These are phyloP conservation scores for Oidium heveae DNA, from an alignment of 2,329 filamentous ascomycete species.

Conservation along the genomic window DNA sequence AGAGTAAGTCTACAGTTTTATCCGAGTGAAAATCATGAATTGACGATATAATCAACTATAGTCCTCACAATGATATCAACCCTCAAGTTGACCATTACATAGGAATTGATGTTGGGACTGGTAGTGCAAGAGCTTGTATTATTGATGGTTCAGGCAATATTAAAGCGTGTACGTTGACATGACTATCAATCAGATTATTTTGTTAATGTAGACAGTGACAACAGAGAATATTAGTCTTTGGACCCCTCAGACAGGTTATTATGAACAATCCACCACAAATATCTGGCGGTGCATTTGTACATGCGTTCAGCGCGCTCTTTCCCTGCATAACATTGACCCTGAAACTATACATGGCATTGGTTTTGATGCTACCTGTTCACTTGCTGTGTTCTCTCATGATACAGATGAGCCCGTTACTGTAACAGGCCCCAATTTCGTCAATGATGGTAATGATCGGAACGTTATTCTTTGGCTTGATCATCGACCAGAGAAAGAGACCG, in stretches of 20 bases:
- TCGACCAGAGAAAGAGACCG: slow-evolving; percentile 69
- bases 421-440: slow-evolving; percentile 64
- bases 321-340: slow-evolving; percentile 55
- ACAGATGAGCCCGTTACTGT: slow-evolving; percentile 82
- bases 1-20: slow-evolving; percentile 8
- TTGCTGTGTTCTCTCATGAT: slow-evolving; percentile 70
- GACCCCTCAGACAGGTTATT: slow-evolving; percentile 53
- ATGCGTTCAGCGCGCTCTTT: slow-evolving; percentile 61
- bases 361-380: slow-evolving; percentile 95
- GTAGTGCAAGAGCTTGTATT: slow-evolving; percentile 83
- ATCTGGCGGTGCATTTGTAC: slow-evolving; percentile 91
- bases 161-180: slow-evolving; percentile 21
- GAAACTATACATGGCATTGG: slow-evolving; percentile 66
- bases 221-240: slow-evolving; percentile 57
- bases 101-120: slow-evolving; percentile 89
- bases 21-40: neutral
- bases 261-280: slow-evolving; percentile 93
- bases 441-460: slow-evolving; percentile 65
- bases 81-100: slow-evolving; percentile 33
- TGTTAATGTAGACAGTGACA: slow-evolving; percentile 20
- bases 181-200: neutral
- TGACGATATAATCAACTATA: slow-evolving; percentile 3
- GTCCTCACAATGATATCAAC: slow-evolving; percentile 15
- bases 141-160: slow-evolving; percentile 85
- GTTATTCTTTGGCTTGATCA: slow-evolving; percentile 97